Base-by-base conservation (phyloP, 1,284 basidiomycete species). In the Ustilago xerochloae region DNA sequence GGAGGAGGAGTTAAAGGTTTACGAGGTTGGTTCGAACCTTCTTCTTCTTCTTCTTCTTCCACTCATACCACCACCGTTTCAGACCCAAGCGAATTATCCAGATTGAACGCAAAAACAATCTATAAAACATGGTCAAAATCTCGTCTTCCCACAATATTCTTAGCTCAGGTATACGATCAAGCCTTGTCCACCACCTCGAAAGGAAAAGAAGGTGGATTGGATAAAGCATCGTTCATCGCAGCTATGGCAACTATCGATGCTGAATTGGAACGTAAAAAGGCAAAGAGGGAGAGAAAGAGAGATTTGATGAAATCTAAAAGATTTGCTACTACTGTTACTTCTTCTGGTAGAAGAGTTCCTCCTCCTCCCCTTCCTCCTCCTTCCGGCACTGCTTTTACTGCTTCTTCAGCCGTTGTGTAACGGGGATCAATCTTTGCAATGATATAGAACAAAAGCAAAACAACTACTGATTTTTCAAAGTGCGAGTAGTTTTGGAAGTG, bases 1-100 rank as follows among this genome's bases (percentile, higher is more conserved):
- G n/a, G n/a, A 16, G 38, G 57, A 16, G 55, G 51, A 8, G 62
- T 68, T 2, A 53, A 68, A 33, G 52, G 65, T 12, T 43, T 68
- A 0, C 24, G 55, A n/a, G 71, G 71, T 2, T 74, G 71, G 71
- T 74, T 74, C 43, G 71, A 74, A 18, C 49, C 57, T 10, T 64
- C 63, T 24, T 52, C 57, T 10, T 64, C 63, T 24, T 8, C 56
- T n/a, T 28, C 54, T 24, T 13, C 60, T 10, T n/a, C 47, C 29
- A 32, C 41, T 22, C 13, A 52, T 24, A 15, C 33, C 26, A 39
- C 51, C n/a, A n/a, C n/a, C n/a, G n/a, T n/a, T n/a, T n/a, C n/a
- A n/a, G n/a, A n/a, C n/a, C n/a, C n/a, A n/a, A n/a, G n/a, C n/a
- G n/a, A n/a, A n/a, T n/a, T n/a, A n/a, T n/a, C 26, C 10, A n/a